Percentiles rank a stretch among this genome's conserved stretches.
These are phyloP conservation scores for Nematocida sp. DNA, from an alignment of 371 early-diverging fungal genomes.

Conservation along the genomic window DNA sequence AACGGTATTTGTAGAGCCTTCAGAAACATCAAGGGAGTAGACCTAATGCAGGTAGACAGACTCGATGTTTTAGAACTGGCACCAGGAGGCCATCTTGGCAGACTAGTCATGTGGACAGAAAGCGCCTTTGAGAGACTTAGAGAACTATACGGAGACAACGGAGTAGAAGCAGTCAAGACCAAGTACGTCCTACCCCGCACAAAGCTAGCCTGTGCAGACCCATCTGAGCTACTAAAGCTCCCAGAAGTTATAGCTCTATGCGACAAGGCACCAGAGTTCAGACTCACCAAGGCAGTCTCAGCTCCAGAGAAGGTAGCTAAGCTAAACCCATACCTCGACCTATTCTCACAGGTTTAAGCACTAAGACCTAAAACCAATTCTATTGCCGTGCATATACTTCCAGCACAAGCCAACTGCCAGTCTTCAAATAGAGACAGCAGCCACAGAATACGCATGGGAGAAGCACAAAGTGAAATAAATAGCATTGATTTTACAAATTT, in stretches of 20 bases:
- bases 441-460: too few species aligned
- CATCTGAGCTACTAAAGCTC: constrained; percentile 15
- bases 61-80: constrained; percentile 94
- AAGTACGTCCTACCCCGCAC: constrained; percentile 27
- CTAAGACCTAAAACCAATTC: neutral
- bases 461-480: neutral
- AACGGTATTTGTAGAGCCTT: constrained; percentile 83
- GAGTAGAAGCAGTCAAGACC: constrained; percentile 66
- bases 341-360: neutral
- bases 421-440: too few species aligned
- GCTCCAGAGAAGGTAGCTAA: constrained; percentile 11
- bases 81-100: constrained; percentile 97
- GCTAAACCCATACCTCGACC: constrained; percentile 47
- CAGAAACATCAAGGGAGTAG: constrained; percentile 98
- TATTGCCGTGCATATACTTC: neutral
- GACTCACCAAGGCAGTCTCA: neutral
- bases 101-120: constrained; percentile 98
- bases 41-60: constrained; percentile 75
- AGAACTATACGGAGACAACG: constrained; percentile 81
- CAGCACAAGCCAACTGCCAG: too few species aligned
- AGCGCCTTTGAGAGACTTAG: constrained; percentile 85
- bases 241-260: constrained; percentile 38
- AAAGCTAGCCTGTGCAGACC: constrained; percentile 46
- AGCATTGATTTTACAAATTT: constrained; percentile 1
- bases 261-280: constrained; percentile 23